Evolutionary conservation across 2,329 filamentous ascomycete species (phyloP).

Genomic region (Lasiodiplodia hormozganensis): DNA sequence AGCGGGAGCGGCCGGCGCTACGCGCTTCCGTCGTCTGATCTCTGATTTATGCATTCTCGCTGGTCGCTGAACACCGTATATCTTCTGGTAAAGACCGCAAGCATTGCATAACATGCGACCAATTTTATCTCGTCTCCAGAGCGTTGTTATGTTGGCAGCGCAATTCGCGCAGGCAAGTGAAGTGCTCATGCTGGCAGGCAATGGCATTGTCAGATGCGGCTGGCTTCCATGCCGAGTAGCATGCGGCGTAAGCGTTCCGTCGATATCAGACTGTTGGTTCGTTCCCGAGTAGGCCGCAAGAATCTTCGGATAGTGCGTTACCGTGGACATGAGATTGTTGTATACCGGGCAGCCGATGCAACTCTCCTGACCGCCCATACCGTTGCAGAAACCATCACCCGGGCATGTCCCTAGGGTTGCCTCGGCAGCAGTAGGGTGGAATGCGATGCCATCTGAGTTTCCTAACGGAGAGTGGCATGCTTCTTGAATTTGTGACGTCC

Average conservation of each 20-base stretch:
- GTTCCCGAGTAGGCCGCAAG: neutral
- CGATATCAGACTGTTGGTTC: neutral
- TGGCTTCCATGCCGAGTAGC: neutral
- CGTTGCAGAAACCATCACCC: slow-evolving; percentile 92
- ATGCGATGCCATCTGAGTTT: neutral
- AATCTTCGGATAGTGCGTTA: slow-evolving; percentile 63
- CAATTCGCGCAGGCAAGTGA: slow-evolving; percentile 90
- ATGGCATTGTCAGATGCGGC: neutral
- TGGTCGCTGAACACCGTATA: neutral
- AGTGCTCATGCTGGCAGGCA: neutral
- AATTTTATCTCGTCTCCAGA: slow-evolving; percentile 92
- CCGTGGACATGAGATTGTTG: slow-evolving; percentile 94
- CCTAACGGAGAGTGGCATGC: neutral
- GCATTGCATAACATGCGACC: slow-evolving; percentile 98
- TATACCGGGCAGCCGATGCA: slow-evolving; percentile 96
- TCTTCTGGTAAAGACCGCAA: slow-evolving; percentile 54
- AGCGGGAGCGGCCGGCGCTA: neutral
- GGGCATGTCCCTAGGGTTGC: slow-evolving; percentile 83
- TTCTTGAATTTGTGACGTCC: neutral
- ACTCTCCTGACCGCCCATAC: slow-evolving; percentile 91
- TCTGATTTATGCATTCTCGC: neutral
- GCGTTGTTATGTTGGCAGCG: slow-evolving; percentile 90
- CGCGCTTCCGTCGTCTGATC: neutral
- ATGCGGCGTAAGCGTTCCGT: neutral
- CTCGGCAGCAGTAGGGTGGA: too few relatives aligned